phyloP scores from a whole-genome alignment of 2,329 filamentous ascomycete genomes.

The Fusarium begoniae region DNA sequence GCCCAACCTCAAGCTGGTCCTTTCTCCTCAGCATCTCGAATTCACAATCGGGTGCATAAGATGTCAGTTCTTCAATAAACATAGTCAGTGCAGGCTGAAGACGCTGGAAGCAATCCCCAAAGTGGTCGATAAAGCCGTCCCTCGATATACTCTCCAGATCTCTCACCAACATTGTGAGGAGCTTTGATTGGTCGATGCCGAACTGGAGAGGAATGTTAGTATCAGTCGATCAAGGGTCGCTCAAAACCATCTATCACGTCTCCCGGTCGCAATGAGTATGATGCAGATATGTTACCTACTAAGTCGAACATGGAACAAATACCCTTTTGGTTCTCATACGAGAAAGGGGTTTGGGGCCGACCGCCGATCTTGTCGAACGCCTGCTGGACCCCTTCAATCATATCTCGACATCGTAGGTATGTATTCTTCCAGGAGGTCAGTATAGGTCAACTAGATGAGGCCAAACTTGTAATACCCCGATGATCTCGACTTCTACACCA shows the following conservation, averaged over 20 bases:
- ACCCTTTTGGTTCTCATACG: constrained; percentile 1
- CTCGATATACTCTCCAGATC: not conserved
- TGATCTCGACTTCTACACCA: constrained; percentile 3
- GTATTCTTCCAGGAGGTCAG: constrained; percentile 9
- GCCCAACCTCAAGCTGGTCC: constrained; percentile 5
- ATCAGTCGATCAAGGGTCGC: not conserved
- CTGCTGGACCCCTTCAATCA: constrained; percentile 9
- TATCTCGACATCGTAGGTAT: constrained; percentile 16
- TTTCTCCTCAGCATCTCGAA: constrained; percentile 19
- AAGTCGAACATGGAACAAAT: constrained; percentile 14
- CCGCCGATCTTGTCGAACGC: not conserved
- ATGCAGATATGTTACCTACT: not conserved
- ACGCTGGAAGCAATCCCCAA: constrained; percentile 18
- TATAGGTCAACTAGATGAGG: not conserved
- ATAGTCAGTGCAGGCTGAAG: not conserved
- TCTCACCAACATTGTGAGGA: not conserved
- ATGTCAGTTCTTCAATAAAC: constrained; percentile 4
- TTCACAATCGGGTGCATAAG: constrained; percentile 6
- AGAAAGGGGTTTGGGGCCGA: constrained; percentile 1
- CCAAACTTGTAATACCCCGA: not conserved
- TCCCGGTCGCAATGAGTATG: not conserved
- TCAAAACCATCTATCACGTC: not conserved
- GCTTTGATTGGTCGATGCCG: constrained; percentile 11
- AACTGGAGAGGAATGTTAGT: constrained; percentile 16
- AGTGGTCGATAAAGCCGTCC: constrained; percentile 14